Evolutionary conservation across 2,329 filamentous ascomycete genomes (phyloP).

Genomic region (Parastagonospora nodorum): DNA sequence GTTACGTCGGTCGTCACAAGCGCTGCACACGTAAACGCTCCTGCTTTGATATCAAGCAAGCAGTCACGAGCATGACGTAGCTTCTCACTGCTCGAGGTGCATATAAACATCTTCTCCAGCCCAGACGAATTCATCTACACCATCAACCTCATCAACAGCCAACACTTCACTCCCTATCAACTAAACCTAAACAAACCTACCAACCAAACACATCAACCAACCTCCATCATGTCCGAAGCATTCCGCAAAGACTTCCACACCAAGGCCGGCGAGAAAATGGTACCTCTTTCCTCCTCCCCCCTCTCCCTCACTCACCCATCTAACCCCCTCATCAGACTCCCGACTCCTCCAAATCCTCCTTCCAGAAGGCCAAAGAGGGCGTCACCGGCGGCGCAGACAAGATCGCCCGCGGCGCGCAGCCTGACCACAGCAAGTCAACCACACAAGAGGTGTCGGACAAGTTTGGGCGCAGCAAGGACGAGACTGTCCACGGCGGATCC

Average conservation of each 20-base stretch:
- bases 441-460: slow-evolving; percentile 55
- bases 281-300: background rate
- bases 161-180: slow-evolving; percentile 10
- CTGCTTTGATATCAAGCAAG: slow-evolving; percentile 9
- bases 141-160: slow-evolving; percentile 15
- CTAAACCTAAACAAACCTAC: slow-evolving; percentile 11
- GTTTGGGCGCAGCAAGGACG: slow-evolving; percentile 46
- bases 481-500: slow-evolving; percentile 43
- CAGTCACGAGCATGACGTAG: slow-evolving; percentile 32
- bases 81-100: slow-evolving; percentile 1
- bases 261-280: slow-evolving; percentile 59
- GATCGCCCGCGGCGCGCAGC: slow-evolving; percentile 45
- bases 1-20: slow-evolving; percentile 8
- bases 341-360: slow-evolving; percentile 65
- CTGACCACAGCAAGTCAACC: slow-evolving; percentile 60
- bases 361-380: slow-evolving; percentile 62
- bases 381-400: slow-evolving; percentile 63
- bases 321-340: slow-evolving; percentile 52
- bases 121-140: slow-evolving; percentile 7
- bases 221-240: slow-evolving; percentile 61
- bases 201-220: slow-evolving; percentile 11
- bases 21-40: slow-evolving; percentile 1
- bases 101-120: slow-evolving; percentile 26
- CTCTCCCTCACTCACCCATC: background rate
- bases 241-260: slow-evolving; percentile 65